Percentiles rank a stretch among this genome's conserved stretches.
Evolutionary conservation across 306 rosid species (phyloP).

Genomic region (Acacia melanoxylon): DNA sequence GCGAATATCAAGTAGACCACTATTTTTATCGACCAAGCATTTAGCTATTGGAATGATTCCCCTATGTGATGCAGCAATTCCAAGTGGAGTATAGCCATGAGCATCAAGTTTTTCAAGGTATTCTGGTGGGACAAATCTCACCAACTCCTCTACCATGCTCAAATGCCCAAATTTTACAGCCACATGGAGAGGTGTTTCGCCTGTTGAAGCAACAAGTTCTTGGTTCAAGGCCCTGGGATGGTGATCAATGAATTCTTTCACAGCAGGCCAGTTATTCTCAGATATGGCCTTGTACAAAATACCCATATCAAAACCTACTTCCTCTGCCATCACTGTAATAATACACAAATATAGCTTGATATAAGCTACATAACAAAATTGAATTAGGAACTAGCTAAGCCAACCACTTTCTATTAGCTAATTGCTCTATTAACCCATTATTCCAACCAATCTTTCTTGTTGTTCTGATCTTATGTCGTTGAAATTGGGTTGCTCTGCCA

Average conservation of each 20-base stretch:
- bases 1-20: background rate
- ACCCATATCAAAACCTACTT: background rate
- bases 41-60: background rate
- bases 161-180: background rate
- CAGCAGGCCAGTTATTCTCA: background rate
- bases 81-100: background rate
- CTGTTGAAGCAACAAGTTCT: background rate
- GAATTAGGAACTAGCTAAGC: background rate
- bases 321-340: background rate
- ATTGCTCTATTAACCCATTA: background rate
- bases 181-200: background rate
- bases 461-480: background rate
- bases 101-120: background rate
- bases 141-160: background rate
- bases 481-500: background rate
- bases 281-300: background rate
- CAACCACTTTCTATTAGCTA: background rate
- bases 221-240: background rate
- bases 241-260: background rate
- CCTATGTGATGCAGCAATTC: background rate
- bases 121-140: background rate
- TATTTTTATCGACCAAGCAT: background rate
- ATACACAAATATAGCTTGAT: too few species aligned
- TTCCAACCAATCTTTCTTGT: background rate
- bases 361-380: too few species aligned